Evolutionary conservation across 495 filamentous ascomycete genomes (phyloP), one percentile per base, ranked within the genome.

Genomic region (Recurvomyces mirabilis): DNA sequence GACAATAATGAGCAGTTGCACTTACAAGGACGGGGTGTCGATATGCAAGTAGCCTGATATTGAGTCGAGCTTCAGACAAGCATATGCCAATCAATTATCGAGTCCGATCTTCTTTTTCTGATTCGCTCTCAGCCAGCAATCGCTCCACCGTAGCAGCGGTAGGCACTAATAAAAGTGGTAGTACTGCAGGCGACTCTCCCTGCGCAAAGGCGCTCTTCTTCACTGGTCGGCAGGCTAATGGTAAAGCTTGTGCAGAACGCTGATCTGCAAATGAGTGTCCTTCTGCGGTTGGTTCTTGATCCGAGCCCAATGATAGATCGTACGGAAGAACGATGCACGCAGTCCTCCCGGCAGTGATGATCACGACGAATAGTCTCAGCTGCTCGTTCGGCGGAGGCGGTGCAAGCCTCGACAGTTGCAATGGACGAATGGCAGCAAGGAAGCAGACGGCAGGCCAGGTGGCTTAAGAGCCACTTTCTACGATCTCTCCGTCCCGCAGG

Each of bases 321-420:
- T n/a, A 29, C 7, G n/a, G 26, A n/a, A 29, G 26, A n/a, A 29
- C 26, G 7, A n/a, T 29, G n/a, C n/a, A 29, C 7, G n/a, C 26
- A 29, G 26, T 29, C 26, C 26, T 7, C n/a, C 7, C 26, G 26
- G 7, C 26, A n/a, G 26, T 29, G n/a, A n/a, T 29, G 7, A n/a
- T 29, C 26, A 7, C 26, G 26, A 29, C 26, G 26, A 29, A n/a
- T 29, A n/a, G 26, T 7, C 26, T 29, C 26, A 29, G 26, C 26
- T 40, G 7, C 7, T 38, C 37, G 47, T 14, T 15, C 14, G 15
- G 33, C 14, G 34, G n/a, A 25, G 12, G 18, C 32, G 29, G 19
- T 39, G 34, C 43, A 39, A 38, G 43, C 33, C 41, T 44, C 11
- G 28, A 36, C n/a, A n/a, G n/a, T n/a, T 34, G 6, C 15, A 38